phyloP scores from a whole-genome alignment of 495 filamentous ascomycete genomes.

The Endocarpon pusillum region DNA sequence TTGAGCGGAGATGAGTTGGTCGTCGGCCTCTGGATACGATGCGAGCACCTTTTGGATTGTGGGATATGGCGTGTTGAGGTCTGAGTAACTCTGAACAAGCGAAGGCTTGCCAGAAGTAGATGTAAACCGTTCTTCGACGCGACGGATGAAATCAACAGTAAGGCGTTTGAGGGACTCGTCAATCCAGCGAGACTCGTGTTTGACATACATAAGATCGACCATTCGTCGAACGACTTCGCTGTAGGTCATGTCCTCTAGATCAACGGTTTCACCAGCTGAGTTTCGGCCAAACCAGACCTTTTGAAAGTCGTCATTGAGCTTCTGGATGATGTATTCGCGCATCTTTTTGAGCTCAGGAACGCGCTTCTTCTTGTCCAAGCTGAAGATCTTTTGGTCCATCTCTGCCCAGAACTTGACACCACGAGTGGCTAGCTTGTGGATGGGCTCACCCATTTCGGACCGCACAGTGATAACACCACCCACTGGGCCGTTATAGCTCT shows the following conservation, averaged over 20 bases:
- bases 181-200: constrained; percentile 88
- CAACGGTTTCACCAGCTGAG: constrained; percentile 62
- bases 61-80: constrained; percentile 67
- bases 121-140: constrained; percentile 85
- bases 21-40: constrained; percentile 68
- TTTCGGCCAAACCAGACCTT: constrained; percentile 98
- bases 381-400: constrained; percentile 96
- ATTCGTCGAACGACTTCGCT: constrained; percentile 80
- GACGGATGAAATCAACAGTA: constrained; percentile 86
- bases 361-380: constrained; percentile 84
- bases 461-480: constrained; percentile 94
- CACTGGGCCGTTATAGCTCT: constrained; percentile 82
- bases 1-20: constrained; percentile 88
- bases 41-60: constrained; percentile 62
- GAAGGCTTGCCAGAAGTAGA: constrained; percentile 47
- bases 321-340: constrained; percentile 88
- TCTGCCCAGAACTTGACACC: constrained; percentile 94
- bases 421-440: constrained; percentile 91
- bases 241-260: constrained; percentile 98
- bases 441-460: constrained; percentile 98
- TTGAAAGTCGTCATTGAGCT: constrained; percentile 94
- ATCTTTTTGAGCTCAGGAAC: constrained; percentile 82
- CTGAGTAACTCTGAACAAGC: constrained; percentile 66
- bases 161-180: constrained; percentile 66
- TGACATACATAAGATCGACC: constrained; percentile 93